These are phyloP conservation scores for Tetratostichococcus sp. DNA, from an alignment of 139 green algal genomes.

Conservation along the genomic window DNA sequence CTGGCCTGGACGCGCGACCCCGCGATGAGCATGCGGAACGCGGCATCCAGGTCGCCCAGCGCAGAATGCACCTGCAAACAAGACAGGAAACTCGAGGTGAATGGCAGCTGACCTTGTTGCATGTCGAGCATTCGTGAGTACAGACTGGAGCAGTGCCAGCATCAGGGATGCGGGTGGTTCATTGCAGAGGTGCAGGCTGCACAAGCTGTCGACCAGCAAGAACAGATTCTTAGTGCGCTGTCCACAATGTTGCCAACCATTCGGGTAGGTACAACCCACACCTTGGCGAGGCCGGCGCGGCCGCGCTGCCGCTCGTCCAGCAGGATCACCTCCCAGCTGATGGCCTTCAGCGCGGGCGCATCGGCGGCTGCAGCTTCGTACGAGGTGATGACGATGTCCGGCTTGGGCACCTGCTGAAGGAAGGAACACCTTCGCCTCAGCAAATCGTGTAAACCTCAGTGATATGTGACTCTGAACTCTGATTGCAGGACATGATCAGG, in stretches of 20 bases:
- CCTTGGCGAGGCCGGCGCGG: constrained; percentile 37
- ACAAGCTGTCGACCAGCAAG: too few relatives aligned
- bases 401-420: constrained; percentile 52
- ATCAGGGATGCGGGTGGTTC: too few relatives aligned
- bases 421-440: neutral
- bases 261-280: constrained; percentile 3
- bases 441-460: too few relatives aligned
- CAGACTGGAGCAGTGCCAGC: too few relatives aligned
- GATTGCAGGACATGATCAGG: too few relatives aligned
- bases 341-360: constrained; percentile 29
- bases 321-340: constrained; percentile 64
- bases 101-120: too few relatives aligned
- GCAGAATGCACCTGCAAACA: constrained; percentile 10
- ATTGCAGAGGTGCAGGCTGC: too few relatives aligned
- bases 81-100: neutral
- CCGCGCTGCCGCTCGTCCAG: constrained; percentile 64
- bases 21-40: constrained; percentile 44
- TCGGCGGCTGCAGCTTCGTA: constrained; percentile 62
- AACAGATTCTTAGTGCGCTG: too few relatives aligned
- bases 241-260: too few relatives aligned
- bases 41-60: constrained; percentile 26
- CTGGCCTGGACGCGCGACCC: constrained; percentile 6
- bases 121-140: too few relatives aligned
- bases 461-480: too few relatives aligned
- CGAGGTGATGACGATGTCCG: constrained; percentile 65